Percentiles rank a stretch among this genome's conserved stretches.
Evolutionary conservation across 495 filamentous ascomycete species (phyloP).

Genomic region (Hypoxylon rickii): DNA sequence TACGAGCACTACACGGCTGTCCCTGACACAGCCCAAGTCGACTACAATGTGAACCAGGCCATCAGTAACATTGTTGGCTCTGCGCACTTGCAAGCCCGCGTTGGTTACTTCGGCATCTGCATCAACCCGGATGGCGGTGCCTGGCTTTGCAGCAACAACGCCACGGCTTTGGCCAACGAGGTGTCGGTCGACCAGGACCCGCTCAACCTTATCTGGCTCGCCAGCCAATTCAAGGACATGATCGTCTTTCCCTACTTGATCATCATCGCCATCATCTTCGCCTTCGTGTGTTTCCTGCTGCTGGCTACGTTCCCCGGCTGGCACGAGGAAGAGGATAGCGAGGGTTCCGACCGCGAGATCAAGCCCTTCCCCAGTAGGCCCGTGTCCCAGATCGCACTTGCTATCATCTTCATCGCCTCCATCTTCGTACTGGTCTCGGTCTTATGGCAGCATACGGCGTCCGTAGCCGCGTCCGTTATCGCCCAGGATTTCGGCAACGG

Average conservation of each 20-base stretch:
- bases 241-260: constrained; percentile 82
- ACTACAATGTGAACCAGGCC: constrained; percentile 78
- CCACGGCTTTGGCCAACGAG: constrained; percentile 71
- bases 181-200: constrained; percentile 74
- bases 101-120: constrained; percentile 69
- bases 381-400: constrained; percentile 73
- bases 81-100: constrained; percentile 69
- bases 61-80: constrained; percentile 73
- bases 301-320: constrained; percentile 82
- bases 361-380: constrained; percentile 79
- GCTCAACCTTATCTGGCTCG: constrained; percentile 79
- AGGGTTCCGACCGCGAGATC: constrained; percentile 69
- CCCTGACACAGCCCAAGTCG: constrained; percentile 77
- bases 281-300: constrained; percentile 74
- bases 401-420: constrained; percentile 77
- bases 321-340: constrained; percentile 71
- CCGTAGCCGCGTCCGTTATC: constrained; percentile 88
- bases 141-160: constrained; percentile 79
- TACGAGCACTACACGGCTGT: constrained; percentile 67
- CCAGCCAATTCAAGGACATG: constrained; percentile 77
- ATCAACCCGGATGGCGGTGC: constrained; percentile 71
- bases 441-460: constrained; percentile 86
- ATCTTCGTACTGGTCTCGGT: constrained; percentile 80
- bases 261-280: constrained; percentile 82
- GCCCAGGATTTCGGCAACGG: constrained; percentile 96